Evolutionary conservation across 2,329 filamentous ascomycete species (phyloP).

Genomic region (Aspergillus novoparasiticus): DNA sequence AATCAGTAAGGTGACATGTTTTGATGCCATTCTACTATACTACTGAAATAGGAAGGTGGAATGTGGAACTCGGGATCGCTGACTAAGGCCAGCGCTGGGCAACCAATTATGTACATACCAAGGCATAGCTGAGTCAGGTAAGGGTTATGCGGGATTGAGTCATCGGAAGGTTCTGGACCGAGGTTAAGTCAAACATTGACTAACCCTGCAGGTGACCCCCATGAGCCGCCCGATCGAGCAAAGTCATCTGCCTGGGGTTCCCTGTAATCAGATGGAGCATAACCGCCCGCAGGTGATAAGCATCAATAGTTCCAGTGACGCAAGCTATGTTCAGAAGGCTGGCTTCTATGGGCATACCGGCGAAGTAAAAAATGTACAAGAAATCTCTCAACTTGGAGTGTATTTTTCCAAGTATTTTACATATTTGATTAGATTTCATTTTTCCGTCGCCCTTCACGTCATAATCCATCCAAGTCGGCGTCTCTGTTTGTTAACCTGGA

Average conservation of each 20-base stretch:
- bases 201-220: not conserved
- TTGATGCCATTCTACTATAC: too few species aligned
- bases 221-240: not conserved
- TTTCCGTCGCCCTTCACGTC: not conserved
- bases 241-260: not conserved
- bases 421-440: not conserved
- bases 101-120: not conserved
- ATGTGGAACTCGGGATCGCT: not conserved
- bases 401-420: not conserved
- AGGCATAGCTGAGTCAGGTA: not conserved
- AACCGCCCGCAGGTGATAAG: not conserved
- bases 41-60: not conserved
- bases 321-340: not conserved
- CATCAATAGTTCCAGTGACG: not conserved
- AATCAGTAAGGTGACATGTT: too few species aligned
- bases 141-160: not conserved
- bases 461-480: not conserved
- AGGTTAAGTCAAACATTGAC: not conserved
- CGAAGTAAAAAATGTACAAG: not conserved
- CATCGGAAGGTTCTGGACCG: not conserved
- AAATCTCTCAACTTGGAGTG: too few species aligned
- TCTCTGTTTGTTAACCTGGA: not conserved
- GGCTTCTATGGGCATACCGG: not conserved
- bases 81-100: not conserved
- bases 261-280: not conserved